phyloP scores from a whole-genome alignment of 805 yeast species.

The Debaryomyces maramus region DNA sequence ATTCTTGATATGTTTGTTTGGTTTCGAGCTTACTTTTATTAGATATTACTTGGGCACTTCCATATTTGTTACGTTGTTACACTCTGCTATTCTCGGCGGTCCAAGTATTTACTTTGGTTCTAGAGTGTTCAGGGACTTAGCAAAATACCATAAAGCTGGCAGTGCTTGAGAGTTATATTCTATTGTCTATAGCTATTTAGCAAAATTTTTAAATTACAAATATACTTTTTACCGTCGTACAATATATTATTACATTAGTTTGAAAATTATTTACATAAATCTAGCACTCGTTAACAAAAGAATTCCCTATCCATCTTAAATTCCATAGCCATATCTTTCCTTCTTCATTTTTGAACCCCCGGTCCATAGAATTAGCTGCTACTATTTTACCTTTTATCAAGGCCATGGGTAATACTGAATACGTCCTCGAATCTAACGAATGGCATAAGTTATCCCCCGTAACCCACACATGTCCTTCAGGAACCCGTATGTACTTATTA shows the following conservation, averaged over 20 bases:
- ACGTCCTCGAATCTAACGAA: slow-evolving; percentile 85
- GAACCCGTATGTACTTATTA: slow-evolving; percentile 69
- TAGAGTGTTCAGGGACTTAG: slow-evolving; percentile 57
- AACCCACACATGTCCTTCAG: slow-evolving; percentile 95
- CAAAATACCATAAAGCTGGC: slow-evolving; percentile 30
- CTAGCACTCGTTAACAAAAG: slow-evolving; percentile 26
- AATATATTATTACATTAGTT: background rate
- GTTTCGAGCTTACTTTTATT: slow-evolving; percentile 54
- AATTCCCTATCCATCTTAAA: slow-evolving; percentile 56
- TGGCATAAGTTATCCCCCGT: slow-evolving; percentile 92
- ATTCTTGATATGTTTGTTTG: slow-evolving; percentile 48
- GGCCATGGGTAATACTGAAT: slow-evolving; percentile 88
- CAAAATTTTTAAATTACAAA: background rate
- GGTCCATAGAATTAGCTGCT: slow-evolving; percentile 57
- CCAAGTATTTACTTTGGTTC: slow-evolving; percentile 63
- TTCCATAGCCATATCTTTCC: slow-evolving; percentile 44
- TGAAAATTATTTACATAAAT: slow-evolving; percentile 1
- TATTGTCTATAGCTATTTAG: background rate
- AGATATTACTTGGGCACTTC: slow-evolving; percentile 59
- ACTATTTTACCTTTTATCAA: slow-evolving; percentile 83
- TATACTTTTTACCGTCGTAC: background rate
- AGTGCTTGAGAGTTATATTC: slow-evolving; percentile 12
- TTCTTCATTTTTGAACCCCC: slow-evolving; percentile 42
- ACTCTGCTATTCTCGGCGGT: slow-evolving; percentile 48
- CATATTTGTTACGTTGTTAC: slow-evolving; percentile 58